Evolutionary conservation across 2,329 filamentous ascomycete genomes (phyloP).

Genomic region (Thermomyces lanuginosus): DNA sequence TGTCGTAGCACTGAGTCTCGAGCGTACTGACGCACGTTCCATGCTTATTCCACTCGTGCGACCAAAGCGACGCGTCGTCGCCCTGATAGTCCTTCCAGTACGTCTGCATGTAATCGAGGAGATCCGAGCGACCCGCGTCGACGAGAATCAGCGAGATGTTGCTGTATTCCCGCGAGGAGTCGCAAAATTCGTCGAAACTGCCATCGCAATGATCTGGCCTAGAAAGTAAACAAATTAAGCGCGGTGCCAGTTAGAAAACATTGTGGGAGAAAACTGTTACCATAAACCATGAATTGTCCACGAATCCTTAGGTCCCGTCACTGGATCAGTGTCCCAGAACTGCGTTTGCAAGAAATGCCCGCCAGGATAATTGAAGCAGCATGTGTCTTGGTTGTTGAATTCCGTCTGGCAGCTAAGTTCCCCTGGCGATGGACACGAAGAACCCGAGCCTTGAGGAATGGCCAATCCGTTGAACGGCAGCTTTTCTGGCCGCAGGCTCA

Average conservation of each 20-base stretch:
- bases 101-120: slow-evolving; percentile 49
- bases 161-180: slow-evolving; percentile 42
- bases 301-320: slow-evolving; percentile 47
- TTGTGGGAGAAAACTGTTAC: slow-evolving; percentile 17
- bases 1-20: slow-evolving; percentile 47
- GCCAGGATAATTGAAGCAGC: slow-evolving; percentile 58
- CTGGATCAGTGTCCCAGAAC: slow-evolving; percentile 57
- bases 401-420: slow-evolving; percentile 49
- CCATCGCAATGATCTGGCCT: slow-evolving; percentile 55
- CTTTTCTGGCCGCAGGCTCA: no score
- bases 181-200: slow-evolving; percentile 51
- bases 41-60: slow-evolving; percentile 62
- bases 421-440: slow-evolving; percentile 18
- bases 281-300: slow-evolving; percentile 63
- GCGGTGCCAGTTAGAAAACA: background rate
- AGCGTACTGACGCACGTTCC: slow-evolving; percentile 60
- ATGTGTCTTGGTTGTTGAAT: slow-evolving; percentile 45
- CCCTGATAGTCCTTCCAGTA: slow-evolving; percentile 58
- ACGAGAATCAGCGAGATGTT: slow-evolving; percentile 50
- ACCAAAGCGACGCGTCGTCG: slow-evolving; percentile 49
- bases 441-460: no score
- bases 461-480: no score
- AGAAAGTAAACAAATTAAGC: background rate
- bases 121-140: slow-evolving; percentile 36
- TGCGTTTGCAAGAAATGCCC: slow-evolving; percentile 59